These are phyloP conservation scores for Zostera marina DNA, from an alignment of 116 monocot species.

Conservation along the genomic window DNA sequence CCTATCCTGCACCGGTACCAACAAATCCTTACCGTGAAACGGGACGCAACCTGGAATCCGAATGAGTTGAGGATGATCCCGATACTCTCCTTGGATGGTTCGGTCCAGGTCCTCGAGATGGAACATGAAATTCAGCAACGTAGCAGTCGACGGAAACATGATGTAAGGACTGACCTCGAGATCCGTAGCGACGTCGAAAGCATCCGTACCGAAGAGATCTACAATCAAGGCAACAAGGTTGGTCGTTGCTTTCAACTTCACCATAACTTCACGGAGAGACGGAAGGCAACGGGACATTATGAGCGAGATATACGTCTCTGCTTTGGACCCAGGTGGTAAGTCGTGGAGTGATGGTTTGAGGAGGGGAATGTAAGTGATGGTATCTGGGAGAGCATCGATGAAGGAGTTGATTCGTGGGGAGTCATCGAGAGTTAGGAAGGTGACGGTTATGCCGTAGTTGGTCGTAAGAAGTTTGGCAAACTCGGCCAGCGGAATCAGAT, in stretches of 20 bases:
- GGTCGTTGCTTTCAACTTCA: background rate
- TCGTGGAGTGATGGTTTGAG: background rate
- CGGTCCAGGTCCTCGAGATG: slow-evolving; percentile 5
- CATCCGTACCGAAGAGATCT: slow-evolving; percentile 28
- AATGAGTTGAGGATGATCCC: background rate
- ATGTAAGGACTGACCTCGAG: slow-evolving; percentile 19
- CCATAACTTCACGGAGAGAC: background rate
- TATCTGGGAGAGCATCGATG: slow-evolving; percentile 4
- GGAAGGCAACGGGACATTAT: background rate
- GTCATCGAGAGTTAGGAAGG: slow-evolving; percentile 18
- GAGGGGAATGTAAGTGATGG: background rate
- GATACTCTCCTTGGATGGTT: background rate
- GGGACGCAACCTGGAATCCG: slow-evolving; percentile 53
- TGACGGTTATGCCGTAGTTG: slow-evolving; percentile 15
- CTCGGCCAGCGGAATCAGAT: slow-evolving; percentile 28
- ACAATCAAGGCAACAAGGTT: slow-evolving; percentile 20
- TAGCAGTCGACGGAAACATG: slow-evolving; percentile 21
- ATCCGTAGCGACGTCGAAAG: slow-evolving; percentile 17
- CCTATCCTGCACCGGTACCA: slow-evolving; percentile 17
- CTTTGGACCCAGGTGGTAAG: background rate
- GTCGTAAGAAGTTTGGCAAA: slow-evolving; percentile 9
- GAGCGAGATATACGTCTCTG: slow-evolving; percentile 7
- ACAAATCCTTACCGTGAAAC: slow-evolving; percentile 24
- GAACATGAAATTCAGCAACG: slow-evolving; percentile 5
- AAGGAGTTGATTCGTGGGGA: slow-evolving; percentile 7